A percentile compares a stretch with the other conserved stretches of the same genome.
Conservation (phyloP, 2,329 filamentous ascomycete genomes). For the Graphilbum sp. region DNA sequence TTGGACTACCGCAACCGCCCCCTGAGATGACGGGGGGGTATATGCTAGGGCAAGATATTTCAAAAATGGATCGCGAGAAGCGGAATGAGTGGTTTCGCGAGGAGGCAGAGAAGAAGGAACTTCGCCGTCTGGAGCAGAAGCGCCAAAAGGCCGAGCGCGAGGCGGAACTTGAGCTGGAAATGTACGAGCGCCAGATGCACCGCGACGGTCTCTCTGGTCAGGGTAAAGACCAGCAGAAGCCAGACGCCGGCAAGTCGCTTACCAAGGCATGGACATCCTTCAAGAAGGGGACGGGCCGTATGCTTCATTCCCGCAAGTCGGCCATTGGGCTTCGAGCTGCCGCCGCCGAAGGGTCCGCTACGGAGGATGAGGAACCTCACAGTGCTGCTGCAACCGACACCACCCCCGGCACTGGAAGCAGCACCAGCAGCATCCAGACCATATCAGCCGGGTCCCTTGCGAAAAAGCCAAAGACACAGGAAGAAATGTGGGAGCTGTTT, state of each 20-base stretch:
- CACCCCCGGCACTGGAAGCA: neutral
- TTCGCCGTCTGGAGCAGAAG: neutral
- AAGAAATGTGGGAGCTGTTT: slow-evolving; percentile 4
- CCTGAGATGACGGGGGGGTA: slow-evolving; percentile 1
- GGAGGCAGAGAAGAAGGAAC: neutral
- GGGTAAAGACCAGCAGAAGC: neutral
- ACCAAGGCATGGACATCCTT: slow-evolving; percentile 6
- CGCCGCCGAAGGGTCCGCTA: neutral
- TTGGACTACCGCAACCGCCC: slow-evolving; percentile 2
- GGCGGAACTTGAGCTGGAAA: neutral
- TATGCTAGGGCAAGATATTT: slow-evolving; percentile 1
- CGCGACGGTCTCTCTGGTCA: neutral
- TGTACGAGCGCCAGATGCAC: neutral
- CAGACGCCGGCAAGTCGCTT: neutral
- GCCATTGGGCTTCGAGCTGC: slow-evolving; percentile 3
- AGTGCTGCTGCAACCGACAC: neutral
- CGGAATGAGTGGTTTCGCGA: slow-evolving; percentile 7
- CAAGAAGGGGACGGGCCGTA: slow-evolving; percentile 4
- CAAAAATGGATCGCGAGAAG: slow-evolving; percentile 4
- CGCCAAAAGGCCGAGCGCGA: neutral
- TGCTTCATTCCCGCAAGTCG: slow-evolving; percentile 4
- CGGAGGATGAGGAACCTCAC: neutral
- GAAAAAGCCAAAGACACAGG: slow-evolving; percentile 1
- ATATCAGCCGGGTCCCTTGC: neutral
- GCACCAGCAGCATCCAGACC: neutral